Percentiles rank a stretch among this genome's conserved stretches.
Conservation (phyloP, 2,329 filamentous ascomycete species). For the Verticillium klebahnii region DNA sequence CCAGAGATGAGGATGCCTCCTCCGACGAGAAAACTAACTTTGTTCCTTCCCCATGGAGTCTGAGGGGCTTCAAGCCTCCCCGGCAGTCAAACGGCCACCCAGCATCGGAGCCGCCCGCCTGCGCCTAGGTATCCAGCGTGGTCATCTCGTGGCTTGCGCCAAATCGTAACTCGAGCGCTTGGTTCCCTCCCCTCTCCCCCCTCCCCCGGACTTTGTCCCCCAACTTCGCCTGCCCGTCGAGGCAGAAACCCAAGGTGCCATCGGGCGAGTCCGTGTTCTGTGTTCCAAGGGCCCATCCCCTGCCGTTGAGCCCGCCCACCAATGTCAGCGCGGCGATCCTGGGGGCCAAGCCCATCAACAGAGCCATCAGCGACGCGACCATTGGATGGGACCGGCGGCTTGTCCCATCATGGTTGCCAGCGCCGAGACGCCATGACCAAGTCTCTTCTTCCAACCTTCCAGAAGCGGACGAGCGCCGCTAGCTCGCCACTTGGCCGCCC, state of each 20-base stretch:
- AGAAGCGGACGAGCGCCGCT: slow-evolving; percentile 17
- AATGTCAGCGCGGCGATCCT: neutral
- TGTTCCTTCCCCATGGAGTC: neutral
- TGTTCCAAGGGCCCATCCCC: neutral
- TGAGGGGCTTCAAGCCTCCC: neutral
- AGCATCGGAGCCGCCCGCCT: neutral
- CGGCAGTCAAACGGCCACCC: neutral
- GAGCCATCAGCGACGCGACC: neutral
- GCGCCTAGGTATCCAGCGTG: neutral
- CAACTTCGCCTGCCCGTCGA: neutral
- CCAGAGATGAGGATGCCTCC: neutral
- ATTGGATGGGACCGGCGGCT: neutral
- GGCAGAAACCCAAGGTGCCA: neutral
- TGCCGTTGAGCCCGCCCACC: neutral
- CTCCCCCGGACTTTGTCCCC: neutral
- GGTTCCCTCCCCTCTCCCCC: neutral
- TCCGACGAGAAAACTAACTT: neutral
- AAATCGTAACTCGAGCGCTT: neutral
- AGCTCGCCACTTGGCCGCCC: slow-evolving; percentile 10
- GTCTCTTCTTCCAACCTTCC: slow-evolving; percentile 20
- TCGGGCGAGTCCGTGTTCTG: neutral
- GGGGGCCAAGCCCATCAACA: neutral
- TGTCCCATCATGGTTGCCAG: neutral
- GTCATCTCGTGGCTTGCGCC: neutral
- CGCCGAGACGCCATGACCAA: neutral